Percentiles rank a stretch among this genome's conserved stretches.
Evolutionary conservation across 192 early-diverging fungal species (phyloP).

Genomic region (Coemansia sp.): DNA sequence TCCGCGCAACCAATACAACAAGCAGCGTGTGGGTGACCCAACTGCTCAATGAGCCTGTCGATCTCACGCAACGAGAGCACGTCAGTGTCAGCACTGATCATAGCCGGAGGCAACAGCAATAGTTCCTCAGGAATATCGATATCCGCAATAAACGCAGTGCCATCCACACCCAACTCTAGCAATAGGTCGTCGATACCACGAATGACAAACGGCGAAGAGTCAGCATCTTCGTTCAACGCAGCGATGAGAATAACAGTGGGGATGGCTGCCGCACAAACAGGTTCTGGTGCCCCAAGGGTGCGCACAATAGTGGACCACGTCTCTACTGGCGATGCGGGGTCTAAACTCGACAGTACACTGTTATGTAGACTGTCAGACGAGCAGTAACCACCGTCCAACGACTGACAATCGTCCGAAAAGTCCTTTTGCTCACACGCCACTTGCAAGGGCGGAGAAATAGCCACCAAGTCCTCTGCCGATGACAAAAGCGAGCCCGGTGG

Average conservation of each 20-base stretch:
- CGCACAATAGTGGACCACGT: background rate
- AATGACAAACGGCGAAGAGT: slow-evolving; percentile 24
- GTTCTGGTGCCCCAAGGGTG: background rate
- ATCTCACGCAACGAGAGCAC: slow-evolving; percentile 37
- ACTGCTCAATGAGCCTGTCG: slow-evolving; percentile 41
- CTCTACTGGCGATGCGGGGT: background rate
- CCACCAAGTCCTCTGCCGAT: background rate
- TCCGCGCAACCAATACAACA: background rate
- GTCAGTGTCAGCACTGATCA: slow-evolving; percentile 15
- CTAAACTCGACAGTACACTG: background rate
- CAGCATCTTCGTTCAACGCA: background rate
- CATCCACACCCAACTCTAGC: slow-evolving; percentile 24
- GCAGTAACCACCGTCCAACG: background rate
- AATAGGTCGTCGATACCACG: slow-evolving; percentile 44
- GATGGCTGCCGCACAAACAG: background rate
- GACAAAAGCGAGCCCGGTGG: background rate
- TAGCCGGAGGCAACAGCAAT: background rate
- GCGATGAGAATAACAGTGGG: background rate
- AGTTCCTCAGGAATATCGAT: background rate
- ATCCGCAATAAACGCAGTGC: slow-evolving; percentile 9
- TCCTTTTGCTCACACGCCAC: background rate
- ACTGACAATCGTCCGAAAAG: background rate
- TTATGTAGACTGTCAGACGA: background rate
- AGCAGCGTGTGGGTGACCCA: slow-evolving; percentile 13
- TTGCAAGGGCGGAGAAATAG: background rate